Conservation (phyloP, 148 eudicot genomes). For the Salicornia ramosissima region DNA sequence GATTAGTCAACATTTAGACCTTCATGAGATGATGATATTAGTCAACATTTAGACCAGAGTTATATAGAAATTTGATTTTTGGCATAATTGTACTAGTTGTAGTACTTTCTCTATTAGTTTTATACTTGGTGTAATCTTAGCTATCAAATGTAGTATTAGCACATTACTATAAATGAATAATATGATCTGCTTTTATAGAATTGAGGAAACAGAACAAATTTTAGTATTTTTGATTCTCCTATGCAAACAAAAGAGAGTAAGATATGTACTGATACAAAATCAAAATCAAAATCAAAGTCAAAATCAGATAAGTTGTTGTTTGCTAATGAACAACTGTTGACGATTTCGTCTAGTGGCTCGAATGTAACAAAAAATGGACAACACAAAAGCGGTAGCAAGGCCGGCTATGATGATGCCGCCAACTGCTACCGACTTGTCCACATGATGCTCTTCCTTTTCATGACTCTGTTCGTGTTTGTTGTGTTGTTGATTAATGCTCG, state of each 20-base stretch:
- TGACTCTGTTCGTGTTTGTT: background rate
- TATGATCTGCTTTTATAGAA: background rate
- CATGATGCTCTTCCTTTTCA: background rate
- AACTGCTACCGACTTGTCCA: constrained; percentile 11
- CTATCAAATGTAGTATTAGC: background rate
- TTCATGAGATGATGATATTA: constrained; percentile 6
- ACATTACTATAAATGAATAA: background rate
- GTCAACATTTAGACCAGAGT: constrained; percentile 6
- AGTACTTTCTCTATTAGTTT: background rate
- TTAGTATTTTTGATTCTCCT: no score
- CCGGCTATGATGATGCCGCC: constrained; percentile 14
- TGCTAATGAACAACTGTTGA: background rate
- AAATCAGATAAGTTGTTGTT: constrained; percentile 7
- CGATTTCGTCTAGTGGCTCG: constrained; percentile 12
- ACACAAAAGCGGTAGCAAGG: constrained; percentile 3
- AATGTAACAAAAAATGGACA: constrained; percentile 12
- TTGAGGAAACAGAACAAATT: no score
- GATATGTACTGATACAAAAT: constrained; percentile 11
- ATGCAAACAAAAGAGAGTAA: background rate
- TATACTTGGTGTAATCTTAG: background rate
- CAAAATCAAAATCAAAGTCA: no score
- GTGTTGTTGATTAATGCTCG: background rate
- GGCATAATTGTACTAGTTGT: background rate
- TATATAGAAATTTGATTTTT: background rate
- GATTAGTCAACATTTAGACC: constrained; percentile 19